A percentile compares a stretch with the other conserved stretches of the same genome.
Evolutionary conservation across 805 yeast genomes (phyloP).

Genomic region (Metschnikowia cerradonensis): DNA sequence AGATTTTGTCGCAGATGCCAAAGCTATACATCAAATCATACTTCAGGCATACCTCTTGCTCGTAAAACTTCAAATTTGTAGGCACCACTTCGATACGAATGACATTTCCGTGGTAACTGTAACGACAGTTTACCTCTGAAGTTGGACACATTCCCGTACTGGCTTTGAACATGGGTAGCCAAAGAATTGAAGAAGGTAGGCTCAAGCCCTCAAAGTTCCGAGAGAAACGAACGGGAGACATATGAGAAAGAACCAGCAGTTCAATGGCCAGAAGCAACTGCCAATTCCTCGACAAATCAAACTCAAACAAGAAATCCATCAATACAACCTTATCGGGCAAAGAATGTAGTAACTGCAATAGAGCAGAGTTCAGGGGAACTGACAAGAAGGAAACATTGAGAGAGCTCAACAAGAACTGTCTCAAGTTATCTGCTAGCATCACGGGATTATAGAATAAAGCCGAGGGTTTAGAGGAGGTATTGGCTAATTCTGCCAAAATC

Average conservation of each 20-base stretch:
- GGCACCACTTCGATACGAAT: neutral
- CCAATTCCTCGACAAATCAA: neutral
- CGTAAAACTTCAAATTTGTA: neutral
- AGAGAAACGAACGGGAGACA: neutral
- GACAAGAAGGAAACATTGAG: slow-evolving; percentile 12
- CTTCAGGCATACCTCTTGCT: slow-evolving; percentile 5
- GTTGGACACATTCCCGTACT: slow-evolving; percentile 5
- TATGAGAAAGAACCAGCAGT: slow-evolving; percentile 2
- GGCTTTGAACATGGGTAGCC: slow-evolving; percentile 20
- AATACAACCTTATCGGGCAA: slow-evolving; percentile 1
- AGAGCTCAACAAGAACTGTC: slow-evolving; percentile 6
- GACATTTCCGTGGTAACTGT: neutral
- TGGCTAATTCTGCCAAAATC: neutral
- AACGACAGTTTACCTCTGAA: neutral
- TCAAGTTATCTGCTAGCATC: slow-evolving; percentile 2
- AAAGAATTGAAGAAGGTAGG: slow-evolving; percentile 10
- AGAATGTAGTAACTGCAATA: neutral
- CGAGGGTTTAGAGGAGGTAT: neutral
- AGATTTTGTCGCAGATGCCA: slow-evolving; percentile 11
- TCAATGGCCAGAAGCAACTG: slow-evolving; percentile 1
- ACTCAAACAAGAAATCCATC: slow-evolving; percentile 4
- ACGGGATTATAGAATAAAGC: slow-evolving; percentile 13
- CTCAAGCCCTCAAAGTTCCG: neutral
- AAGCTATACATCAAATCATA: slow-evolving; percentile 18
- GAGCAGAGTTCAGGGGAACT: slow-evolving; percentile 1